Percentiles rank a stretch among this genome's conserved stretches.
These are phyloP conservation scores for Clonostachys solani DNA, from an alignment of 2,329 filamentous ascomycete species.

Conservation along the genomic window DNA sequence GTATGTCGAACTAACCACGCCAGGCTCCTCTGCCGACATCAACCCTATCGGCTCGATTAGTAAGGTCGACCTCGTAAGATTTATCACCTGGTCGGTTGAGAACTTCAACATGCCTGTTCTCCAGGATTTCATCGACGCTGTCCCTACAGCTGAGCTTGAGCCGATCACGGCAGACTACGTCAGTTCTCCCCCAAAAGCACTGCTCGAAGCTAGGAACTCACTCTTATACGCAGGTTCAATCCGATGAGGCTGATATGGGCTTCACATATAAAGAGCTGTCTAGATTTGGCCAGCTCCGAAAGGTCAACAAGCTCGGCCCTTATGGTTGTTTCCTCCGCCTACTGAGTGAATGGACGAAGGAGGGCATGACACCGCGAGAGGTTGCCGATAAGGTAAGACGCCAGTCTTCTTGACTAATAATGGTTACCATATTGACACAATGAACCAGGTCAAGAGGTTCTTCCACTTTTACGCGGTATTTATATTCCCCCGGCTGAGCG, in stretches of 20 bases:
- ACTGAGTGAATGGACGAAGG: constrained; percentile 26
- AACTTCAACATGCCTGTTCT: constrained; percentile 60
- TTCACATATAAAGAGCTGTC: constrained; percentile 35
- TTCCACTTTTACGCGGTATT: constrained; percentile 36
- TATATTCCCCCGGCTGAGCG: no score
- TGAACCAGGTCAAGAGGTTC: constrained; percentile 22
- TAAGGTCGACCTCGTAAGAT: constrained; percentile 63
- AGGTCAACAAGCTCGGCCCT: constrained; percentile 33
- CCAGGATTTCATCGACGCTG: constrained; percentile 56
- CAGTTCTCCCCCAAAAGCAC: no score
- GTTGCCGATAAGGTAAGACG: constrained; percentile 32
- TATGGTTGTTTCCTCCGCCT: constrained; percentile 32
- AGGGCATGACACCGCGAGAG: constrained; percentile 18
- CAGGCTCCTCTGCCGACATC: constrained; percentile 2
- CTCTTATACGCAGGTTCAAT: no score
- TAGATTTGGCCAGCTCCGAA: constrained; percentile 27
- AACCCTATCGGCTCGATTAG: constrained; percentile 25
- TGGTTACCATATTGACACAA: no score
- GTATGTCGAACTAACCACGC: no score
- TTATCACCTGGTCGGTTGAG: constrained; percentile 53
- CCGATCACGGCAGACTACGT: constrained; percentile 20
- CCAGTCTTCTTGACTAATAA: no score
- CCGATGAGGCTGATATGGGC: constrained; percentile 25
- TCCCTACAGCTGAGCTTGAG: constrained; percentile 48
- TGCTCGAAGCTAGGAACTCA: no score